Evolutionary conservation across 805 yeast genomes (phyloP), one percentile per base, ranked within the genome.

Genomic region (Kuraishia molischiana): DNA sequence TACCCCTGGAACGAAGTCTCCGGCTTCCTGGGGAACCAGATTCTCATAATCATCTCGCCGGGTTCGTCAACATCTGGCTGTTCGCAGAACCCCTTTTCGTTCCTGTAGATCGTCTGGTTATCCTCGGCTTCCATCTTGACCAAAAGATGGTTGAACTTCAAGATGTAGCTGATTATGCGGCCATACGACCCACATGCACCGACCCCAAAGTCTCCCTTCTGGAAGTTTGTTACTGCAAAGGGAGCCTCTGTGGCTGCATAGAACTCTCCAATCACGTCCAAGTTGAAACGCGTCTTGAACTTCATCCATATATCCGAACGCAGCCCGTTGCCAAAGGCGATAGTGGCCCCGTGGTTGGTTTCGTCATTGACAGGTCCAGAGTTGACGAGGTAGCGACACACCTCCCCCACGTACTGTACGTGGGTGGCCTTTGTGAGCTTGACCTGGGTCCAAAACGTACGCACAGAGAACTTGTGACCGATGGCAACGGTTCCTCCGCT

Each of bases 191-290:
- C 74, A 52, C 94, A 81, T 0, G 96, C 92, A 10, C 97, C 97
- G 35, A 86, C 67, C 4, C 95, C 97, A 52, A 65, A 72, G 31
- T 76, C 80, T 19, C 94, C 94, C 35, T 58, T 61, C 59, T 90
- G 97, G 51, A 74, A 72, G 51, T 77, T 79, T 2, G 94, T 86
- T 14, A 89, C 72, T 1, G 94, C 95, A 48, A 85, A 72, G 15
- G 97, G 97, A 3, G 90, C 78, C 54, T 89, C 97, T 1, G 96
- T 86, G 2, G 95, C 82, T 1, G 95, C 95, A 58, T 89, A 89
- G 52, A 90, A 89, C 55, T 89, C 97, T 13, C 95, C 95, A 42
- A 89, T 70, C 4, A 74, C 80, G 20, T 69, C 63, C 42, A 89
- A 80, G 41, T 76, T 70, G 65, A 89, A 89, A 43, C 95, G 66